Conservation (phyloP, 768 basidiomycete genomes). For the Pisolithus orientalis region DNA sequence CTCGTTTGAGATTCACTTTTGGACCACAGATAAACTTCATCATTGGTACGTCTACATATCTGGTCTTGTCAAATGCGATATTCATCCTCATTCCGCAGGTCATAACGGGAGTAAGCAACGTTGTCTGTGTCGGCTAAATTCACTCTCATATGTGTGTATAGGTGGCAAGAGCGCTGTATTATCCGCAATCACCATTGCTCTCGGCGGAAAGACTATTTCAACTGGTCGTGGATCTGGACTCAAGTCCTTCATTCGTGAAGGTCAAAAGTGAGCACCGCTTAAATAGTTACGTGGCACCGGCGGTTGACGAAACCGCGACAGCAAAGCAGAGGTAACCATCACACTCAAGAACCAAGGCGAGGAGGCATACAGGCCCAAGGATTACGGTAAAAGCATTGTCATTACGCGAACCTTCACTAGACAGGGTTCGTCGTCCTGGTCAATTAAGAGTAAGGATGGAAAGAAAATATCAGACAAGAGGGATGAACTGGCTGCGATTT, state of each 20-base stretch:
- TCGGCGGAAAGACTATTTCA: slow-evolving; percentile 88
- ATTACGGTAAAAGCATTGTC: slow-evolving; percentile 83
- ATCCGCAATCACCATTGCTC: slow-evolving; percentile 86
- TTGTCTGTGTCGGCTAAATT: not conserved
- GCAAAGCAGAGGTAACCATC: slow-evolving; percentile 65
- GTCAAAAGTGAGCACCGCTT: slow-evolving; percentile 52
- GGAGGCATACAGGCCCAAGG: slow-evolving; percentile 78
- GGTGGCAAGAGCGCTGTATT: slow-evolving; percentile 95
- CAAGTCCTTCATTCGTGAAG: slow-evolving; percentile 82
- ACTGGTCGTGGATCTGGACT: slow-evolving; percentile 86
- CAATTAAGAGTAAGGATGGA: slow-evolving; percentile 67
- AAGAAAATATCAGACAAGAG: slow-evolving; percentile 67
- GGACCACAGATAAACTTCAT: slow-evolving; percentile 97
- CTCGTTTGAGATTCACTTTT: slow-evolving; percentile 74
- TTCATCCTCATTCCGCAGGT: slow-evolving; percentile 37
- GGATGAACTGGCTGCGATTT: slow-evolving; percentile 82
- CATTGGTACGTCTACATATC: slow-evolving; percentile 51
- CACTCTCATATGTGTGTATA: slow-evolving; percentile 24
- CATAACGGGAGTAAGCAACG: slow-evolving; percentile 82
- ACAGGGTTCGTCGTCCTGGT: slow-evolving; percentile 74
- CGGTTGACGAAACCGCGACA: slow-evolving; percentile 16
- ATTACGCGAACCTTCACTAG: slow-evolving; percentile 78
- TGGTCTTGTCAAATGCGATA: not conserved
- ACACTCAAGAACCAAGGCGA: slow-evolving; percentile 84
- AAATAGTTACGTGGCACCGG: not conserved